Base-by-base conservation (phyloP, 1,284 basidiomycete species). In the Cryptococcus sp. region DNA sequence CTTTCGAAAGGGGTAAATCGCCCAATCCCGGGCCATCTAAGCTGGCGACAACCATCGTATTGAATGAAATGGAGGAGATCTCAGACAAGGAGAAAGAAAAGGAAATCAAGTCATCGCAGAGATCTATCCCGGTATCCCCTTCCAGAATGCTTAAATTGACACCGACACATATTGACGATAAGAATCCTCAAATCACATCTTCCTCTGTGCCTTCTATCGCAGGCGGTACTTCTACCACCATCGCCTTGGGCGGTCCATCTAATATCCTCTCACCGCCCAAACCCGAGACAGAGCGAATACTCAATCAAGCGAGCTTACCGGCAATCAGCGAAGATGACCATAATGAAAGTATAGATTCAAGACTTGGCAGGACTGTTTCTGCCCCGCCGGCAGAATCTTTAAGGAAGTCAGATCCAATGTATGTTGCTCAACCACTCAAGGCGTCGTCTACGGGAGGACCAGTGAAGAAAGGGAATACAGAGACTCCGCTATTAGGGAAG, bases 141-240 rank as follows among this genome's bases (percentile, higher is more conserved):
- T 50, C 55, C 10, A 58, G 66, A 4, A 55, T 57, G 50, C 65
- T 72, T 23, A 65, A 66, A 46, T 56, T 55, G 15, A 65, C 68
- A 0, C 70, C 71, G 15, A 72, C 71, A 4, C 71, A 70, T 59
- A 59, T 72, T 49, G 66, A 66, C 52, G 58, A 61, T 32, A 23
- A 42, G 10, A 11, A 8, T 2, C 46, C 14, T 37, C 14, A 34
- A 14, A 11, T 11, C 14, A 34, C 3, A 10, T 34, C n/a, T 13
- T 5, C 23, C 33, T 6, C 32, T 46, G n/a, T 4, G 46, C 23
- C 31, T 33, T 14, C 47, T 11, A 13, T 23, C 2, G 5, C 4
- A 37, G 35, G 32, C 2, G 23, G 35, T 7, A 35, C 6, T 46
- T 11, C 31, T 41, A 41, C n/a, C 2, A n/a, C 38, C n/a, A 41